These are phyloP conservation scores for Allomyces macrogynus DNA, from an alignment of 192 early-diverging fungal genomes.

Conservation along the genomic window DNA sequence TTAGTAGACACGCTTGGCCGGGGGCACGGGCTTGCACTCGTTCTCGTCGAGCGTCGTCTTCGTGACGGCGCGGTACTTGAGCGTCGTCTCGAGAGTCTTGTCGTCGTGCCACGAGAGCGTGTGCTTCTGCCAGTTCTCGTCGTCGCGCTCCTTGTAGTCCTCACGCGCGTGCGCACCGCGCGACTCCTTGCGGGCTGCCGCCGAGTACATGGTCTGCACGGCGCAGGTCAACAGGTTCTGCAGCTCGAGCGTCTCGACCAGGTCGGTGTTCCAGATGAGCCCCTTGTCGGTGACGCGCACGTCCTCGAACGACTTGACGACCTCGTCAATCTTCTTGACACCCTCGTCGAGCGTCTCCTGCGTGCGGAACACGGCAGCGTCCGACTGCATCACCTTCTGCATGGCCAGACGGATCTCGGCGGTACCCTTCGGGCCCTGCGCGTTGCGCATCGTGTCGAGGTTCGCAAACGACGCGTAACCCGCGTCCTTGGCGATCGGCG, in stretches of 20 bases:
- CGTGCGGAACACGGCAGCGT: constrained; percentile 95
- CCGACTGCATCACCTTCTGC: constrained; percentile 95
- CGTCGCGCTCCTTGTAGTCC: constrained; percentile 77
- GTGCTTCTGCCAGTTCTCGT: constrained; percentile 96
- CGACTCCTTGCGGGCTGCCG: constrained; percentile 83
- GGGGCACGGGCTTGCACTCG: constrained; percentile 81
- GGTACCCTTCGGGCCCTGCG: constrained; percentile 55
- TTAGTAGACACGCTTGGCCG: constrained; percentile 72
- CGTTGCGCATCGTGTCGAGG: constrained; percentile 80
- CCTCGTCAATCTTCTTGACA: constrained; percentile 58
- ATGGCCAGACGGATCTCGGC: constrained; percentile 77
- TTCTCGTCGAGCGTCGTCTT: constrained; percentile 68
- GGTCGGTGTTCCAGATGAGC: constrained; percentile 96
- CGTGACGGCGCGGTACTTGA: constrained; percentile 70
- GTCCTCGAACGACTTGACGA: constrained; percentile 58
- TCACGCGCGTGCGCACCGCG: constrained; percentile 96
- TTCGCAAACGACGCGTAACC: constrained; percentile 80
- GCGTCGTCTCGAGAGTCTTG: constrained; percentile 46
- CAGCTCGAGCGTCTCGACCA: constrained; percentile 89
- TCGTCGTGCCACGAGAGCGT: constrained; percentile 84
- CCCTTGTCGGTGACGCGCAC: constrained; percentile 76
- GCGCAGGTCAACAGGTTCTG: constrained; percentile 94
- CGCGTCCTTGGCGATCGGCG: constrained; percentile 57
- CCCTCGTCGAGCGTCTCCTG: constrained; percentile 74
- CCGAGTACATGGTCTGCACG: constrained; percentile 75